Base-by-base conservation (phyloP, 352 stramenopile genomes). In the Pythium diclinum region DNA sequence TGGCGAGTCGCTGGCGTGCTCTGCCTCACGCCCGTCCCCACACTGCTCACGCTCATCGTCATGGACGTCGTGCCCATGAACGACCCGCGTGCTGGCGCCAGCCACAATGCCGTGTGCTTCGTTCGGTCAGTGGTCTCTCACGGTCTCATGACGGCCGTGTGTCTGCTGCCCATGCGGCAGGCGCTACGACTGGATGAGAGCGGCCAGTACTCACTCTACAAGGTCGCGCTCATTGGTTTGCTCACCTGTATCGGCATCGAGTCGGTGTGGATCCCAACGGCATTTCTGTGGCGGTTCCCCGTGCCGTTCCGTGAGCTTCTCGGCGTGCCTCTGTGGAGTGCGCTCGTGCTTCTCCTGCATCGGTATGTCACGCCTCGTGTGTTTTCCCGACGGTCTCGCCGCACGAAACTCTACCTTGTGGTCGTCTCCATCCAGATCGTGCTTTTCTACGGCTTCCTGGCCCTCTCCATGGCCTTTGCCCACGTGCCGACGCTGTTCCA, bases 1-100 rank as follows among this genome's bases (percentile, higher is more conserved):
- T 46, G 21, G 17, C 59, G 66, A 16, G 72, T 66, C 7, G 25
- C 72, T 17, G 36, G 1, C 47, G 69, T 76, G n/a, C 63, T 76
- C n/a, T 55, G 32, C 42, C 13, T 76, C 23, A 59, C 66, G 42
- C 58, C 64, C 16, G 30, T 66, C 6, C 64, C 64, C 0, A 58
- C 58, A 17, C 44, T 71, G 6, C 30, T 69, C 38, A 44, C 30
- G 9, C 21, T 71, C 8, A 17, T 62, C 14, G 23, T 30, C 2
- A 59, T 71, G 53, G 51, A 63, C 42, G 16, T 47, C 3, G 55
- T 63, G 5, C 57, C 64, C 0, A 47, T 71, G 51, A 61, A 66
- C 10, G 42, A 57, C 11, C 64, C 64, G 1, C 16, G 44, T 21
- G 32, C 30, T 0, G 64, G 51, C 0, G 28, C 64, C 3, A 11